A percentile compares a stretch with the other conserved stretches of the same genome.
Conservation (phyloP, 352 stramenopile genomes). For the Blastocystis sp. region DNA sequence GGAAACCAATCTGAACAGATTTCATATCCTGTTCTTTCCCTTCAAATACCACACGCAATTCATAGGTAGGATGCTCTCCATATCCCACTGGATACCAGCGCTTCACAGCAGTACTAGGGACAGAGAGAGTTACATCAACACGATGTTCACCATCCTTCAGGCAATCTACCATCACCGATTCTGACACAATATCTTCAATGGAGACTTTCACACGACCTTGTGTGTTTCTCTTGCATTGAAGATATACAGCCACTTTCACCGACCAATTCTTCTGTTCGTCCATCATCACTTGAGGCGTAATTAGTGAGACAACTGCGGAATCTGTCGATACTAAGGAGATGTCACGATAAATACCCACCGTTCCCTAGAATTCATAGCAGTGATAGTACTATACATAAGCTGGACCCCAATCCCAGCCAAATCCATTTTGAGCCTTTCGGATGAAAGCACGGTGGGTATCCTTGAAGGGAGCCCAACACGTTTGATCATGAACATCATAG, state of each 20-base stretch:
- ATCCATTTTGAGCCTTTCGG: slow-evolving; percentile 76
- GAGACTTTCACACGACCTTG: neutral
- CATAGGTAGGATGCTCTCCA: slow-evolving; percentile 8
- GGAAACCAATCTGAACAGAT: slow-evolving; percentile 28
- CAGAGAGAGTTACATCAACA: neutral
- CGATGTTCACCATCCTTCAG: neutral
- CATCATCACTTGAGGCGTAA: slow-evolving; percentile 15
- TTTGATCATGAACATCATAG: slow-evolving; percentile 69
- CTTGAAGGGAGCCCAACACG: slow-evolving; percentile 75
- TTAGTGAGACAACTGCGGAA: neutral
- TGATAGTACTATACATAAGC: neutral
- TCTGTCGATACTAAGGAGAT: slow-evolving; percentile 1
- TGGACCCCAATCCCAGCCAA: slow-evolving; percentile 79
- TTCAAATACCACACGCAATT: neutral
- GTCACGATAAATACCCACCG: slow-evolving; percentile 16
- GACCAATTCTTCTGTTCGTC: neutral
- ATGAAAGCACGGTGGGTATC: slow-evolving; percentile 74
- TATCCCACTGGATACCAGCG: slow-evolving; percentile 38
- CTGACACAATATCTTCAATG: neutral
- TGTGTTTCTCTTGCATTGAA: neutral
- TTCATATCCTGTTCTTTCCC: neutral
- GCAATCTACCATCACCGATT: neutral
- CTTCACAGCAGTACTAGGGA: neutral
- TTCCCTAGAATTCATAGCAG: neutral
- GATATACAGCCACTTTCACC: slow-evolving; percentile 1